A percentile compares a stretch with the other conserved stretches of the same genome.
Evolutionary conservation across 2,329 filamentous ascomycete genomes (phyloP).

Genomic region (Penicillium thymicola): DNA sequence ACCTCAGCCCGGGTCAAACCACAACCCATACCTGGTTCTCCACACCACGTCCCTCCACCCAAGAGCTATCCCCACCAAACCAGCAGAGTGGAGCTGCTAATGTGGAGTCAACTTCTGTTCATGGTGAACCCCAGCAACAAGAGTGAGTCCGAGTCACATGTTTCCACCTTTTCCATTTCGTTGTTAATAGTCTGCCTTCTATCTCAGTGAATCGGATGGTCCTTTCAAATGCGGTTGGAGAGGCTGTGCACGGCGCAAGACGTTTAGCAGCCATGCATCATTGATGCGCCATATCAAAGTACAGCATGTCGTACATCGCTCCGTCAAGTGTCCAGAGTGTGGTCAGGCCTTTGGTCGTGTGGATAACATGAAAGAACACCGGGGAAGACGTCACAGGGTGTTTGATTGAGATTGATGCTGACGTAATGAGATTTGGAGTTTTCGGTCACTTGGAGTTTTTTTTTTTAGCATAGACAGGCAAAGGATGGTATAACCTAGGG

Average conservation of each 20-base stretch:
- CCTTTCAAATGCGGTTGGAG: background rate
- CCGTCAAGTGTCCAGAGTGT: background rate
- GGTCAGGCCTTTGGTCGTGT: background rate
- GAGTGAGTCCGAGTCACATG: background rate
- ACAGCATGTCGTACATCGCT: background rate
- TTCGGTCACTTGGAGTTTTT: too few relatives aligned
- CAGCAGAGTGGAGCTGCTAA: too few relatives aligned
- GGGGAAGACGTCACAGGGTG: background rate
- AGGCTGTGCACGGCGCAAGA: background rate
- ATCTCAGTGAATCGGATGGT: background rate
- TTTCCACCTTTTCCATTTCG: too few relatives aligned
- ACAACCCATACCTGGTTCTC: background rate
- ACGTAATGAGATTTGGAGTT: too few relatives aligned
- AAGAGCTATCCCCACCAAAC: too few relatives aligned
- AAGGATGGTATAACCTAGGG: too few relatives aligned
- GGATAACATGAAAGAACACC: background rate
- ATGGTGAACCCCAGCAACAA: background rate
- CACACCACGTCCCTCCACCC: background rate
- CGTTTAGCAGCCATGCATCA: background rate
- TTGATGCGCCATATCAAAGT: background rate
- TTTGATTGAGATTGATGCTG: background rate
- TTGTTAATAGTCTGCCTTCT: background rate
- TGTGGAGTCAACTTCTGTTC: background rate
- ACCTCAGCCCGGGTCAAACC: background rate
- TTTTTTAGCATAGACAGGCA: too few relatives aligned